Percentiles rank a stretch among this genome's conserved stretches.
Conservation (phyloP, 164 flowering plant genomes). For the Saururus chinensis region DNA sequence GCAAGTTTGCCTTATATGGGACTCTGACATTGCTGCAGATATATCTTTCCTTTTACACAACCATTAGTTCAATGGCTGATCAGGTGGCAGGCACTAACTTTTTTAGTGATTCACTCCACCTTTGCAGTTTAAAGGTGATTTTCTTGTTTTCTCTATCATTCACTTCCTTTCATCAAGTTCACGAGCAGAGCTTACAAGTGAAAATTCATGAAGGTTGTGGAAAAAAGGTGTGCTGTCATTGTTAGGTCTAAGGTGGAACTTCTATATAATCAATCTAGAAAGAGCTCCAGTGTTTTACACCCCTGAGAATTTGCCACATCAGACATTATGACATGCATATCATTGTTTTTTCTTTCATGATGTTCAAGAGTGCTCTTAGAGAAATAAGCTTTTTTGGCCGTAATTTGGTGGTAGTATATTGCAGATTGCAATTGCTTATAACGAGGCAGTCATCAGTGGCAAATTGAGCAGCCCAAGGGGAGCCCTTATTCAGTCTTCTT, state of each 20-base stretch:
- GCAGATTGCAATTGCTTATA: constrained; percentile 81
- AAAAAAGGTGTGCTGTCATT: neutral
- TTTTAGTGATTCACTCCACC: constrained; percentile 38
- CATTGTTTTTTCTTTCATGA: no score
- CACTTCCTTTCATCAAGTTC: neutral
- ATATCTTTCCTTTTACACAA: constrained; percentile 69
- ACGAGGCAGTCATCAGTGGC: constrained; percentile 59
- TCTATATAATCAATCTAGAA: no score
- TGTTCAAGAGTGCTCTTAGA: no score
- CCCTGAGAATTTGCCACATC: no score
- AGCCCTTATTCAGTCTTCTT: constrained; percentile 57
- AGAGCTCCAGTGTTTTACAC: no score
- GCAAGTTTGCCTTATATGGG: neutral
- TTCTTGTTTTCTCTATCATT: neutral
- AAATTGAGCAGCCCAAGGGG: constrained; percentile 45
- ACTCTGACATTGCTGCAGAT: constrained; percentile 39
- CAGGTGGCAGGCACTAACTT: constrained; percentile 31
- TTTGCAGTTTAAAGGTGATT: constrained; percentile 71
- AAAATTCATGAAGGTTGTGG: neutral
- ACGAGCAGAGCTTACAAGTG: neutral
- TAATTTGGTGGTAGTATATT: neutral
- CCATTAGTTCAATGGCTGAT: constrained; percentile 54
- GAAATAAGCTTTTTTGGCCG: no score
- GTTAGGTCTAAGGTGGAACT: neutral
- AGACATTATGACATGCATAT: no score